These are phyloP conservation scores for Chrysanthemum makinoi DNA, from an alignment of 129 eudicot species.

Conservation along the genomic window DNA sequence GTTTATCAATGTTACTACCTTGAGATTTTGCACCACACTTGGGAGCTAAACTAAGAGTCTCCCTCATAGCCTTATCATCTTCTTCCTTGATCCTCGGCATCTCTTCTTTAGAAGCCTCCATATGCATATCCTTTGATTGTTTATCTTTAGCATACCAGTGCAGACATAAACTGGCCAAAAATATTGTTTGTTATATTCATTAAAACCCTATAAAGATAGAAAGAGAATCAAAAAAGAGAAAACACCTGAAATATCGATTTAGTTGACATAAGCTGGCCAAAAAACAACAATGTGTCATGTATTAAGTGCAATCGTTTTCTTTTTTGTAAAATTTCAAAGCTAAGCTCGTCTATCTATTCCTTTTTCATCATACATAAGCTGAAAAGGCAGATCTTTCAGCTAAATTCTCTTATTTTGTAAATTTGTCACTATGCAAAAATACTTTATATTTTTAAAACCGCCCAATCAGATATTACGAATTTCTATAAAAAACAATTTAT, in stretches of 20 bases:
- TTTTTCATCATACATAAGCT: background rate
- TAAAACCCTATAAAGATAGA: background rate
- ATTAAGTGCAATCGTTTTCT: background rate
- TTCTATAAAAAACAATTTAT: background rate
- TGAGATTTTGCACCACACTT: constrained; percentile 71
- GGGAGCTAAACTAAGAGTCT: constrained; percentile 95
- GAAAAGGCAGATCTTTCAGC: background rate
- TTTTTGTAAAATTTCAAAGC: background rate
- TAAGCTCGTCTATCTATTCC: background rate
- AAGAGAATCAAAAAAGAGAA: background rate
- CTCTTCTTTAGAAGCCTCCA: too few species aligned
- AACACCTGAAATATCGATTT: background rate
- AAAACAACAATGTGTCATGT: background rate
- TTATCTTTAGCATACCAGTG: constrained; percentile 89
- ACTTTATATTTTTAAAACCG: too few species aligned
- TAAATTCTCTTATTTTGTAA: background rate
- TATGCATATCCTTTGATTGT: constrained; percentile 39
- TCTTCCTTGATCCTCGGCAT: too few species aligned
- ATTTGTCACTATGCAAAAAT: background rate
- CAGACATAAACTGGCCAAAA: constrained; percentile 73
- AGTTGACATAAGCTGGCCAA: background rate
- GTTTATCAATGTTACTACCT: constrained; percentile 80
- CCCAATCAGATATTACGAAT: too few species aligned
- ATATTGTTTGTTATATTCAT: background rate
- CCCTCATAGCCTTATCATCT: constrained; percentile 48